Evolutionary conservation across 495 filamentous ascomycete genomes (phyloP).

Genomic region (Annulohypoxylon moriforme): DNA sequence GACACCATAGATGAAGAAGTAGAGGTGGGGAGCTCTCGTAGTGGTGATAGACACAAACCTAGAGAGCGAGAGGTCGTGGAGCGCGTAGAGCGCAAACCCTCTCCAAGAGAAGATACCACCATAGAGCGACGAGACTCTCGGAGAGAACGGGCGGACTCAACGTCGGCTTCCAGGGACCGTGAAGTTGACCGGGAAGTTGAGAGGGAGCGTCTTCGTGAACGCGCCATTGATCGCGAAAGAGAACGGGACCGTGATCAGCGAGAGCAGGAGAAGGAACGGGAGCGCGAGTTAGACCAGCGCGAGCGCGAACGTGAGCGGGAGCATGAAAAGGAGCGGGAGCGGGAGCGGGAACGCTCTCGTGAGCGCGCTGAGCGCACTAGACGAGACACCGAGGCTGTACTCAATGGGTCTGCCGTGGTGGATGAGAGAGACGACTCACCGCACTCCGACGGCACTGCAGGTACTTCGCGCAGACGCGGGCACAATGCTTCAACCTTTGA

Average conservation of each 20-base stretch:
- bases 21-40: slow-evolving; percentile 26
- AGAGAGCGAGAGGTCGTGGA: slow-evolving; percentile 37
- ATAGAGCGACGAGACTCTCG: slow-evolving; percentile 47
- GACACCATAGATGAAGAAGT: slow-evolving; percentile 36
- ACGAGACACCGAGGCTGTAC: slow-evolving; percentile 45
- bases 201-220: slow-evolving; percentile 49
- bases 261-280: slow-evolving; percentile 23
- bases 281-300: slow-evolving; percentile 24
- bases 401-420: slow-evolving; percentile 40
- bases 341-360: slow-evolving; percentile 35
- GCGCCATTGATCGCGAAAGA: slow-evolving; percentile 48
- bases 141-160: slow-evolving; percentile 34
- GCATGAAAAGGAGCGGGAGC: slow-evolving; percentile 18
- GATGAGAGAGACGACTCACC: slow-evolving; percentile 40
- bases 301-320: slow-evolving; percentile 28
- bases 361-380: slow-evolving; percentile 37
- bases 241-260: slow-evolving; percentile 35
- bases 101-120: slow-evolving; percentile 40
- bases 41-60: slow-evolving; percentile 34
- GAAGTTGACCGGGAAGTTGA: slow-evolving; percentile 54
- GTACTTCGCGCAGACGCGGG: slow-evolving; percentile 47
- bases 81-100: slow-evolving; percentile 30
- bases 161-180: slow-evolving; percentile 47
- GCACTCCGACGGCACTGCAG: slow-evolving; percentile 31
- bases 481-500: slow-evolving; percentile 58